Evolutionary conservation across 2,329 filamentous ascomycete species (phyloP).

Genomic region (Neodidymelliopsis sp.): DNA sequence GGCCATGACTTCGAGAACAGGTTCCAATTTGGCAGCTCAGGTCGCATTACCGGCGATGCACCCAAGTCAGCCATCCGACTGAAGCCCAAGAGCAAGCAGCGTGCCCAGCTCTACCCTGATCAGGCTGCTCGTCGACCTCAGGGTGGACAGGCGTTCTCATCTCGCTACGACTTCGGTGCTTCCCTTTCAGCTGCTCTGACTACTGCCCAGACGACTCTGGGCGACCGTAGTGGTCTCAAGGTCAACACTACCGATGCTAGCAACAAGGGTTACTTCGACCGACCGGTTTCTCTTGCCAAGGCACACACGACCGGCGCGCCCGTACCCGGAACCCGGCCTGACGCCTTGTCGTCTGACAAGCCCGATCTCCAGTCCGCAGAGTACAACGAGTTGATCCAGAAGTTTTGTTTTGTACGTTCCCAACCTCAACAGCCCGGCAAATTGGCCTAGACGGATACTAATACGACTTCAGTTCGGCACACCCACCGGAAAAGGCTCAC

Average conservation of each 20-base stretch:
- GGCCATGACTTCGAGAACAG: constrained; percentile 62
- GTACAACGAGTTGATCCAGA: constrained; percentile 96
- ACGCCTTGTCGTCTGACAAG: constrained; percentile 66
- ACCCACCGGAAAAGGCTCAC: constrained; percentile 51
- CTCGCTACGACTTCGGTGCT: constrained; percentile 95
- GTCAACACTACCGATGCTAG: constrained; percentile 28
- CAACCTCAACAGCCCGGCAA: constrained; percentile 47
- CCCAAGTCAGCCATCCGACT: constrained; percentile 68
- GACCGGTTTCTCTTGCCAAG: constrained; percentile 52
- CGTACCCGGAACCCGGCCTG: constrained; percentile 56
- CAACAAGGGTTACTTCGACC: constrained; percentile 44
- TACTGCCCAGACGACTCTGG: constrained; percentile 70
- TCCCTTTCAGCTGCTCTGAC: constrained; percentile 85
- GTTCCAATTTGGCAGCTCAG: constrained; percentile 53
- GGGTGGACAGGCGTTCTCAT: constrained; percentile 79
- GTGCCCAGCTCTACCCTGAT: constrained; percentile 67
- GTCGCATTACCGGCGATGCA: constrained; percentile 63
- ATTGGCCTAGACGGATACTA: constrained; percentile 50
- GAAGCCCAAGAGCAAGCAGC: constrained; percentile 70
- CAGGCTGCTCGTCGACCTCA: constrained; percentile 56
- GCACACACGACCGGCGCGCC: constrained; percentile 34
- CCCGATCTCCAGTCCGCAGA: constrained; percentile 82
- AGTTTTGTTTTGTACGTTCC: constrained; percentile 99
- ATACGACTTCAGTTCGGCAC: constrained; percentile 60
- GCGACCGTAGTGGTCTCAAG: constrained; percentile 62